Percentiles rank a stretch among this genome's conserved stretches.
These are phyloP conservation scores for Phycomyces blakesleeanus DNA, from an alignment of 192 early-diverging fungal species.

Conservation along the genomic window DNA sequence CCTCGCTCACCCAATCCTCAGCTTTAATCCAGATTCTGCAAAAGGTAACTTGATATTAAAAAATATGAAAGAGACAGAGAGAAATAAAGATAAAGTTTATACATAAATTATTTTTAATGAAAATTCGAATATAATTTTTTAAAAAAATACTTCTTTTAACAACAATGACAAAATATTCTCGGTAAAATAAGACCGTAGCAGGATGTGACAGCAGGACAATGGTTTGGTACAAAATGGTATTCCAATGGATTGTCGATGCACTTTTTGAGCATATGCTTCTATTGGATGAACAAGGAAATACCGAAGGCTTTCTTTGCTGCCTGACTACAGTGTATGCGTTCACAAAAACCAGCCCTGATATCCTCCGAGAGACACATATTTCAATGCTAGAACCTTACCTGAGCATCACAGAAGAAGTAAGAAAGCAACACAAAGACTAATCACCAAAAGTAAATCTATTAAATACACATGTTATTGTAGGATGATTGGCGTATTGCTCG, in stretches of 20 bases:
- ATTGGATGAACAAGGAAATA: conserved; percentile 53
- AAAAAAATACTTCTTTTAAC: no score
- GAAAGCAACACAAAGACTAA: background rate
- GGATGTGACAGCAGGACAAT: conserved; percentile 40
- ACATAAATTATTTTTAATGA: conserved; percentile 11
- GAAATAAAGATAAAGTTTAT: conserved; percentile 28
- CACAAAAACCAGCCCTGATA: conserved; percentile 25
- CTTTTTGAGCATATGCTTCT: conserved; percentile 67
- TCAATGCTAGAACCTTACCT: conserved; percentile 59
- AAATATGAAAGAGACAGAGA: no score
- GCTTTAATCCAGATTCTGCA: conserved; percentile 27
- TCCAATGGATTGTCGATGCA: conserved; percentile 68
- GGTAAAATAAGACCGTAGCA: conserved; percentile 31
- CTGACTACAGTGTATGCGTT: conserved; percentile 29
- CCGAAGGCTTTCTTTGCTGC: conserved; percentile 20
- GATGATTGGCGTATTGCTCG: conserved; percentile 46
- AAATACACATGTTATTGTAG: conserved; percentile 22
- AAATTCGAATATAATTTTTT: conserved; percentile 26
- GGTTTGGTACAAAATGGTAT: conserved; percentile 47
- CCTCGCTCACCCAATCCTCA: conserved; percentile 22
- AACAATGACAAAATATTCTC: conserved; percentile 32
- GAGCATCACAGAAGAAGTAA: conserved; percentile 26
- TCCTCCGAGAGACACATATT: conserved; percentile 34
- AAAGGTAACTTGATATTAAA: background rate
- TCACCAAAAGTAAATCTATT: background rate